These are phyloP conservation scores for Pelargonium cotyledonis DNA, from an alignment of 441 rosid species.

Conservation along the genomic window DNA sequence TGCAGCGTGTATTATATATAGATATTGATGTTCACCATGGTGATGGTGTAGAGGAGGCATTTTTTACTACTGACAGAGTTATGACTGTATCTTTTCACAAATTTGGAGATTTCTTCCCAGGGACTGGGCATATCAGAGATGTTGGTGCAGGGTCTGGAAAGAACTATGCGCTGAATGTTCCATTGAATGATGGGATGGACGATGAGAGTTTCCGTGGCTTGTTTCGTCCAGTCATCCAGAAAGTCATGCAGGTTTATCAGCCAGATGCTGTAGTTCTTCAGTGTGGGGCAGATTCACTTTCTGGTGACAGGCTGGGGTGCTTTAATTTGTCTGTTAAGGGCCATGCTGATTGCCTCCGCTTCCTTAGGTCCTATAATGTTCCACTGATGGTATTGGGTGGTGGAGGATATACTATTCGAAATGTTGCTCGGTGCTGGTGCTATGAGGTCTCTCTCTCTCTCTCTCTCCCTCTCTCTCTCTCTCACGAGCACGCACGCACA, in stretches of 20 bases:
- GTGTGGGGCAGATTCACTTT: constrained; percentile 92
- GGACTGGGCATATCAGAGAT: constrained; percentile 84
- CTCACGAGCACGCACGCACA: no score
- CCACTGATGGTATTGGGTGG: constrained; percentile 97
- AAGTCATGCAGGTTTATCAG: constrained; percentile 90
- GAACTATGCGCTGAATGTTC: constrained; percentile 79
- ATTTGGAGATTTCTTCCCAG: constrained; percentile 94
- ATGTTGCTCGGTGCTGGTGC: constrained; percentile 98
- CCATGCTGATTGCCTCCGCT: constrained; percentile 92
- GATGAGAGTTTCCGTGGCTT: constrained; percentile 70
- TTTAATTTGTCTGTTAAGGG: constrained; percentile 95
- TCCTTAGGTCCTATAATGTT: constrained; percentile 76
- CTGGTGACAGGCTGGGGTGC: constrained; percentile 94
- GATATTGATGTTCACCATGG: constrained; percentile 98
- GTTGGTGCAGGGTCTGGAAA: constrained; percentile 67
- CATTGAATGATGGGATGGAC: constrained; percentile 83
- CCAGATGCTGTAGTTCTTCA: constrained; percentile 99
- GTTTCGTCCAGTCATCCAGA: constrained; percentile 72
- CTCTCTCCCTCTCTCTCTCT: no score
- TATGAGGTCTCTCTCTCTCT: constrained; percentile 50
- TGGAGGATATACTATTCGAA: constrained; percentile 96
- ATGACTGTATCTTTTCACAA: constrained; percentile 98
- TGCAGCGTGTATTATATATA: constrained; percentile 83
- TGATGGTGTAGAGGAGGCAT: constrained; percentile 98
- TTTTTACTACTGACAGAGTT: constrained; percentile 89